These are phyloP conservation scores for Wickerhamiella lipophila DNA, from an alignment of 805 yeast species.

Conservation along the genomic window DNA sequence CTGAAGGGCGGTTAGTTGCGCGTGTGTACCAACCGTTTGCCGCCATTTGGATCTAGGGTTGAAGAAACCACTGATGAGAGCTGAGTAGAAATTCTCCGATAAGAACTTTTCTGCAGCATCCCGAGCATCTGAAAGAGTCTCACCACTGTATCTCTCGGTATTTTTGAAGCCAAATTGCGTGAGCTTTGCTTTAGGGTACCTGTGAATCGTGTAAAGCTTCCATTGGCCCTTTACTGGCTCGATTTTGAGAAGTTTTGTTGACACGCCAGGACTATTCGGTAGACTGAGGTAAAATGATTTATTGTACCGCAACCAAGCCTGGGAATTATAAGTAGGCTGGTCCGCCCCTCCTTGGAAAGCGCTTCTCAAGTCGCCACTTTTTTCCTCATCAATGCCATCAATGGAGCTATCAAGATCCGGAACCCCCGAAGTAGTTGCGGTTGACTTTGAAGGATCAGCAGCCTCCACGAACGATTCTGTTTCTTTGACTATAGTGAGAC, in stretches of 20 bases:
- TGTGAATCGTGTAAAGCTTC: neutral
- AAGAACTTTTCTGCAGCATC: neutral
- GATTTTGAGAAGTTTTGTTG: neutral
- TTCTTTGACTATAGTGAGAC: neutral
- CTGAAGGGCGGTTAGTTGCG: neutral
- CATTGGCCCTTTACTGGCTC: neutral
- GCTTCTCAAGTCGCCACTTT: neutral
- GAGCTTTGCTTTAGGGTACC: neutral
- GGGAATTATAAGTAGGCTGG: neutral
- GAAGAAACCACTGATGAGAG: neutral
- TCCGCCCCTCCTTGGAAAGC: neutral
- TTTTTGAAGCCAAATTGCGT: neutral
- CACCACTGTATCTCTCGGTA: neutral
- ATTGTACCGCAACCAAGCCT: neutral
- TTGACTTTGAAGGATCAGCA: neutral
- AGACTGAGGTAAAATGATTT: neutral
- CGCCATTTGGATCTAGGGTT: constrained; percentile 3
- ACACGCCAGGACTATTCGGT: neutral
- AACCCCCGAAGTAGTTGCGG: neutral
- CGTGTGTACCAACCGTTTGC: neutral
- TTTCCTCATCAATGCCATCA: neutral
- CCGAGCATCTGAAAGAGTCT: neutral
- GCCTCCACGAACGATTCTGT: neutral
- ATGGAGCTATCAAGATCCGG: neutral
- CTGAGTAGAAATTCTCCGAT: neutral